A percentile compares a stretch with the other conserved stretches of the same genome.
These are phyloP conservation scores for Fusarium oligoseptatum DNA, from an alignment of 2,329 filamentous ascomycete species.

Conservation along the genomic window DNA sequence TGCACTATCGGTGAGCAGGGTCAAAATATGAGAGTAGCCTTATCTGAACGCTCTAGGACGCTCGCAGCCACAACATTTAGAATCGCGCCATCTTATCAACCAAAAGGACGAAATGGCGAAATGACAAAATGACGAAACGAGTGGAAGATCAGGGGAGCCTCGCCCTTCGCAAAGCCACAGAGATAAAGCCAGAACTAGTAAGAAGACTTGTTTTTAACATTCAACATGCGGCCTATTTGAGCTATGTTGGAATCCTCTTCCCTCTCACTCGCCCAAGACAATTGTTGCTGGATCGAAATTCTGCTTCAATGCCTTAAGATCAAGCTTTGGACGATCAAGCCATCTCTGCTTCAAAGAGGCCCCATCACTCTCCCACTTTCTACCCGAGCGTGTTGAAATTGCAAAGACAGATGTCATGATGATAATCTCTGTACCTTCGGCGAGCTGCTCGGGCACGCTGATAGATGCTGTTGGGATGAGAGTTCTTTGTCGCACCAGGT, in stretches of 20 bases:
- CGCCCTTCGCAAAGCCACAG: background rate
- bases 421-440: background rate
- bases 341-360: constrained; percentile 12
- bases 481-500: constrained; percentile 27
- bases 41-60: too few relatives aligned
- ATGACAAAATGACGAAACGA: too few relatives aligned
- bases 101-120: too few relatives aligned
- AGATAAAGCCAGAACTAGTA: too few relatives aligned
- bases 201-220: background rate
- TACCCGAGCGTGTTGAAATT: background rate
- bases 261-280: background rate
- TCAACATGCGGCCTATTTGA: background rate
- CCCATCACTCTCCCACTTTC: accelerated
- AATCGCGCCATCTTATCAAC: too few relatives aligned
- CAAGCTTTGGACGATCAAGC: background rate
- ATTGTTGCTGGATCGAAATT: background rate
- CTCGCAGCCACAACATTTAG: too few relatives aligned
- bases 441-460: background rate
- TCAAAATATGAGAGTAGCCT: background rate
- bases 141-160: too few relatives aligned
- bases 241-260: accelerated
- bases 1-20: too few relatives aligned
- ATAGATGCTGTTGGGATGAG: constrained; percentile 25
- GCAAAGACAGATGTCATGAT: constrained; percentile 25
- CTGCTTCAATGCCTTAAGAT: background rate